Percentiles rank a stretch among this genome's conserved stretches.
These are phyloP conservation scores for Hygrocybe punicea DNA, from an alignment of 768 basidiomycete genomes.

Conservation along the genomic window DNA sequence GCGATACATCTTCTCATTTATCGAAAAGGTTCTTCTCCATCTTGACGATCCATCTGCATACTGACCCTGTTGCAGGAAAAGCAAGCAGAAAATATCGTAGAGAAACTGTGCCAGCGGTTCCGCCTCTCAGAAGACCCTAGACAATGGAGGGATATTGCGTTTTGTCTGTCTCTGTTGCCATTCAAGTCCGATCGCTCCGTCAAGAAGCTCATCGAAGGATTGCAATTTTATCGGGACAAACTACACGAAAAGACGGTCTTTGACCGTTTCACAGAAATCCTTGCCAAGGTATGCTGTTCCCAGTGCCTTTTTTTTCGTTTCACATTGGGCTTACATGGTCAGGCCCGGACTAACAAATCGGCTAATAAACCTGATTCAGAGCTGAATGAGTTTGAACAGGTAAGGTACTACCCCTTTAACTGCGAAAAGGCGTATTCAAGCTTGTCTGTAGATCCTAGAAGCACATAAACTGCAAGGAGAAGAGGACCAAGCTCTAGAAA, in stretches of 20 bases:
- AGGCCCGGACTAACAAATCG: slow-evolving; percentile 88
- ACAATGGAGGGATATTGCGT: slow-evolving; percentile 98
- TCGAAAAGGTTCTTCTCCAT: slow-evolving; percentile 71
- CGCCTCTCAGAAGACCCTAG: slow-evolving; percentile 80
- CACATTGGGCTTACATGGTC: not conserved
- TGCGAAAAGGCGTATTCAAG: not conserved
- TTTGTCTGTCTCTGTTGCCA: slow-evolving; percentile 87
- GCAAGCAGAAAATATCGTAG: slow-evolving; percentile 95
- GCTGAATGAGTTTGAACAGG: slow-evolving; percentile 90
- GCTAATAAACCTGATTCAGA: slow-evolving; percentile 91
- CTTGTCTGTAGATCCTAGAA: slow-evolving; percentile 64
- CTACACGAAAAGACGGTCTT: slow-evolving; percentile 84
- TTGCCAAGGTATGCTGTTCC: slow-evolving; percentile 62
- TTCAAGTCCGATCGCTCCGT: slow-evolving; percentile 97
- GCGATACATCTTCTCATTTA: slow-evolving; percentile 92
- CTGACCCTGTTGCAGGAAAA: slow-evolving; percentile 65
- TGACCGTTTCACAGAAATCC: slow-evolving; percentile 80
- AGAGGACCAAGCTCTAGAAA: slow-evolving; percentile 89
- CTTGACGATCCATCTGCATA: not conserved
- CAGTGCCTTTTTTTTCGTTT: not conserved
- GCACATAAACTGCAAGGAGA: slow-evolving; percentile 80
- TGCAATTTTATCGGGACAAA: slow-evolving; percentile 95
- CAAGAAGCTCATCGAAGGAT: slow-evolving; percentile 91
- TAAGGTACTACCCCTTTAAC: slow-evolving; percentile 25
- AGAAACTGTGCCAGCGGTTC: slow-evolving; percentile 97